These are phyloP conservation scores for Apiotrichum akiyoshidainum DNA, from an alignment of 1,284 basidiomycete genomes.

Conservation along the genomic window DNA sequence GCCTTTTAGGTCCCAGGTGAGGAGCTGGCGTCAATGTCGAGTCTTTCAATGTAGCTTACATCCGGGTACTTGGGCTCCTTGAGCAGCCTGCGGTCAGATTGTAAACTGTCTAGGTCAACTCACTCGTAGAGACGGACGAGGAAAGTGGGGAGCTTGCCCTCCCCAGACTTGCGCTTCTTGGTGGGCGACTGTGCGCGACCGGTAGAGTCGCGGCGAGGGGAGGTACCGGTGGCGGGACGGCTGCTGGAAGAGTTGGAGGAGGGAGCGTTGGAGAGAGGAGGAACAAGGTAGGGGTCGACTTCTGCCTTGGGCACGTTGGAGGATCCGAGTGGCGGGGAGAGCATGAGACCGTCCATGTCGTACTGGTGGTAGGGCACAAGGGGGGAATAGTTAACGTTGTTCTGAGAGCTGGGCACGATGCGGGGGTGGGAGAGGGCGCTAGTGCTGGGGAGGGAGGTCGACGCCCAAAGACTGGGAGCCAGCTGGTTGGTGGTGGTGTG, in stretches of 20 bases:
- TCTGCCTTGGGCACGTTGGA: not conserved
- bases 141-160: slow-evolving; percentile 4
- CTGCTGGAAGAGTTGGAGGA: not conserved
- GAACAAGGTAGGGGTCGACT: not conserved
- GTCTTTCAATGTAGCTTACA: not conserved
- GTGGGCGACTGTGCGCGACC: not conserved
- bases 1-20: slow-evolving; percentile 1
- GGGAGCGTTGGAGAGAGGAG: not conserved
- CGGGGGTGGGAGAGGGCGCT: not conserved
- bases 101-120: not conserved
- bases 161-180: slow-evolving; percentile 4
- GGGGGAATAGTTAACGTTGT: not conserved
- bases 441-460: not conserved
- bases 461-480: not conserved
- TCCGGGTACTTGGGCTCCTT: slow-evolving; percentile 6
- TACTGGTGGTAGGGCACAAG: not conserved
- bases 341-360: not conserved
- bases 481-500: not conserved
- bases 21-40: not conserved
- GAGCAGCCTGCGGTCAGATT: not conserved
- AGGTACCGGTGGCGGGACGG: not conserved
- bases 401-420: not conserved
- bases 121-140: slow-evolving; percentile 1
- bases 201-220: not conserved
- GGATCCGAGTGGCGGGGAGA: not conserved